Conservation (phyloP, 2,329 filamentous ascomycete genomes). For the Hypocrella siamensis region DNA sequence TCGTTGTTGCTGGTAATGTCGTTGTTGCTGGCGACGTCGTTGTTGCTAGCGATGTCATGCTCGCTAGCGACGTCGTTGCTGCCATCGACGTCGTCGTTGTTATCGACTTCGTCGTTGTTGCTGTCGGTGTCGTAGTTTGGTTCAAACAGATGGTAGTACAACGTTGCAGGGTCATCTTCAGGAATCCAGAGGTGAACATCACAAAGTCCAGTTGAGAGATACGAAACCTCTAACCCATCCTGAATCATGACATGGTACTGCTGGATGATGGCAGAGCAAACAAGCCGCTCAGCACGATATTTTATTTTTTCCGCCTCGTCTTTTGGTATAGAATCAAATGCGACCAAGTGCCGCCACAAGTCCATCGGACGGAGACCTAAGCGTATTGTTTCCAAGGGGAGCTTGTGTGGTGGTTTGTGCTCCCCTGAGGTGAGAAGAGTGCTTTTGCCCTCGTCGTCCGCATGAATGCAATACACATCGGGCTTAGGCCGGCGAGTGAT, state of each 20-base stretch:
- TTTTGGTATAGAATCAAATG: background rate
- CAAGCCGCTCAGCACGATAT: slow-evolving; percentile 2
- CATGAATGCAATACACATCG: background rate
- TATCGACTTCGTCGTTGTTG: background rate
- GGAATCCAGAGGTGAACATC: background rate
- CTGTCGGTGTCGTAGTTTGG: background rate
- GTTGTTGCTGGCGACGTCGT: background rate
- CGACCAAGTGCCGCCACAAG: background rate
- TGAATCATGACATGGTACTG: slow-evolving; percentile 2
- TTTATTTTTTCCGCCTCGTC: background rate
- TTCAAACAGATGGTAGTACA: background rate
- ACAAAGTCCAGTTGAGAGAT: background rate
- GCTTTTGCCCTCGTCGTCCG: background rate
- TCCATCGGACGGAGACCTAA: slow-evolving; percentile 1
- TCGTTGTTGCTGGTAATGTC: no score
- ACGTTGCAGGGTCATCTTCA: background rate
- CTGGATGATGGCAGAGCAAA: slow-evolving; percentile 2
- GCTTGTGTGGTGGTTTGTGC: slow-evolving; percentile 1
- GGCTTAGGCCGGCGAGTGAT: background rate
- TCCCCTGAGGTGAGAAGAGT: background rate
- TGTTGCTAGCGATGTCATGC: background rate
- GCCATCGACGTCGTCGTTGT: background rate
- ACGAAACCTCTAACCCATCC: background rate
- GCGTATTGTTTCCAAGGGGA: background rate
- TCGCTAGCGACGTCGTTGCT: background rate